Evolutionary conservation across 192 early-diverging fungal genomes (phyloP).

Genomic region (Backusella westeae): DNA sequence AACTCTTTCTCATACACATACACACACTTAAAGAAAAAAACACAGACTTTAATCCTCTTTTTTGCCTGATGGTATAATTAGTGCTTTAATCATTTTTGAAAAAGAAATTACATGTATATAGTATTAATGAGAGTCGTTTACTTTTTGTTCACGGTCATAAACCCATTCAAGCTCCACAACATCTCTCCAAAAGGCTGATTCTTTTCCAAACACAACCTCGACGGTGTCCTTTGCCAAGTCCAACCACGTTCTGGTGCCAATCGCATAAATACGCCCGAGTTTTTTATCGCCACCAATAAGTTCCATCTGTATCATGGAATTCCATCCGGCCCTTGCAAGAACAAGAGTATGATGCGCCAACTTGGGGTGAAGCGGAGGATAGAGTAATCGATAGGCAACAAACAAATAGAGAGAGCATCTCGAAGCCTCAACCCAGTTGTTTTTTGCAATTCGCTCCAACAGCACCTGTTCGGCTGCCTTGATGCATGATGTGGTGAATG

Average conservation of each 20-base stretch:
- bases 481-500: neutral
- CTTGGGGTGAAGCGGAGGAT: conserved; percentile 22
- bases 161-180: conserved; percentile 34
- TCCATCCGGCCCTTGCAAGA: conserved; percentile 26
- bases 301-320: conserved; percentile 28
- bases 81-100: neutral
- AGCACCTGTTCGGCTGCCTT: neutral
- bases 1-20: neutral
- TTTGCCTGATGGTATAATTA: neutral
- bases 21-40: neutral
- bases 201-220: conserved; percentile 17
- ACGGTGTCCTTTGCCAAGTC: conserved; percentile 15
- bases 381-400: conserved; percentile 22
- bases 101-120: neutral
- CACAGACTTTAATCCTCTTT: neutral
- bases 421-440: conserved; percentile 20
- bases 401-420: conserved; percentile 15
- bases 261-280: conserved; percentile 18
- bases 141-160: conserved; percentile 28
- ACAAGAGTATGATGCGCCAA: conserved; percentile 12
- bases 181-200: conserved; percentile 21
- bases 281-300: conserved; percentile 19
- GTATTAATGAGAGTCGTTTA: neutral
- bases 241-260: conserved; percentile 23
- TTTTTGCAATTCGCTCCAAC: conserved; percentile 10